Base-by-base conservation (phyloP, 2,329 filamentous ascomycete species). In the Aspergillus sp. region DNA sequence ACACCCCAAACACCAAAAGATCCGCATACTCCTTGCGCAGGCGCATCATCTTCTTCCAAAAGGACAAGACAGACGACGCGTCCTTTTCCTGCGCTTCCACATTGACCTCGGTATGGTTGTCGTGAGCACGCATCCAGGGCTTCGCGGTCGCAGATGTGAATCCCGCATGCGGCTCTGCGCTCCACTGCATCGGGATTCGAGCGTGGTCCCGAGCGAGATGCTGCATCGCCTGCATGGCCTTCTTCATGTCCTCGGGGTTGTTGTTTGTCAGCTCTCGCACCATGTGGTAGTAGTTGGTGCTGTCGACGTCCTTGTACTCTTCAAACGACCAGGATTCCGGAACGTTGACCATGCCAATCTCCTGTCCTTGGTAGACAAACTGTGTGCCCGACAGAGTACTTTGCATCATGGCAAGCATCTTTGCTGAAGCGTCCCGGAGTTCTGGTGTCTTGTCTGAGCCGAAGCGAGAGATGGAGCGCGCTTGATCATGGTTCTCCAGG, bases 131-230 rank as follows among this genome's bases (percentile, higher is more conserved):
- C 84, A 92, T 92, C 90, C 90, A 92, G 1, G 89, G 87, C 55
- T 79, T 81, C 13, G 50, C 50, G 15, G 50, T 25, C 3, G 70
- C 73, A 2, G 77, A 77, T 0, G 87, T 87, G 77, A 92, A 92
- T 9, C 90, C 90, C 0, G 81, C 89, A 60, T 91, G 83, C 0
- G 77, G 68, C 3, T 75, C 78, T n/a, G 75, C 70, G 65, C 86
- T 82, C 89, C 90, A 92, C 70, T 91, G 89, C 77, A 92, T 88
- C 0, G 89, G 89, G 1, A 88, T 86, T 38, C 90, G 82, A 6
- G 86, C 86, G 72, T 93, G 90, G 74, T 93, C 90, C 19, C 90
- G 72, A 0, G 75, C 87, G 31, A 90, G 82, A 61, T 83, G 80
- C 64, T 87, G 83, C 55, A 91, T 77, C 45, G 84, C 79, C 8